Percentiles rank a stretch among this genome's conserved stretches.
phyloP scores from a whole-genome alignment of 2,329 filamentous ascomycete genomes.

The Pseudocercospora crystallina region DNA sequence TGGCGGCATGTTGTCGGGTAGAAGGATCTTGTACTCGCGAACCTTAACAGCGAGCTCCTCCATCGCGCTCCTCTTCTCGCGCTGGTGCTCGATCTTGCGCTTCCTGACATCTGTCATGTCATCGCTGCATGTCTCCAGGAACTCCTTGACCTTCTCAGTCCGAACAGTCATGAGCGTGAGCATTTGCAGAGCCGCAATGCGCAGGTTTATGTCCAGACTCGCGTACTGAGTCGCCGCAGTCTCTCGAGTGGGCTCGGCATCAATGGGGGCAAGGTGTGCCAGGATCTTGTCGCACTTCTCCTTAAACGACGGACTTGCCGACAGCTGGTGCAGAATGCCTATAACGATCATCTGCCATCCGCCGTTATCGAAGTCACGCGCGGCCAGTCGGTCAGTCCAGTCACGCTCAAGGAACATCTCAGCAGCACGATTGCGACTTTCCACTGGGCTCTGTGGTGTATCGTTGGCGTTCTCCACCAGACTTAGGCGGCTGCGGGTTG shows the following conservation, averaged over 20 bases:
- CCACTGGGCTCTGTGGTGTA: conserved; percentile 34
- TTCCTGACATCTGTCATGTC: conserved; percentile 95
- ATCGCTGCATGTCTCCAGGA: conserved; percentile 88
- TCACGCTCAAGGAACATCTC: conserved; percentile 73
- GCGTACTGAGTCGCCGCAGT: conserved; percentile 72
- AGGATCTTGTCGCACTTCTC: conserved; percentile 77
- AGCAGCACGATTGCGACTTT: conserved; percentile 62
- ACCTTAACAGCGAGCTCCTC: conserved; percentile 56
- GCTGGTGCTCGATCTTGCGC: conserved; percentile 90
- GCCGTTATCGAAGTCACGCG: conserved; percentile 81
- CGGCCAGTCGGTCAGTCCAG: conserved; percentile 82
- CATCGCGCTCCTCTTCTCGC: conserved; percentile 60
- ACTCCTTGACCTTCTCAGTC: conserved; percentile 81
- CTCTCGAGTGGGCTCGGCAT: conserved; percentile 71
- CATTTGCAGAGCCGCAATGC: conserved; percentile 77
- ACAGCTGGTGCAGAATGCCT: conserved; percentile 81
- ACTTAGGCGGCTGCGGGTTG: conserved; percentile 76
- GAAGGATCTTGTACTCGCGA: conserved; percentile 57
- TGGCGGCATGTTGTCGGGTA: conserved; percentile 70
- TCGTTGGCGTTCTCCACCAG: conserved; percentile 71
- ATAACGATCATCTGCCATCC: conserved; percentile 91
- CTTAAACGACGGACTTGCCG: conserved; percentile 69
- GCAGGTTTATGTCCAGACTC: conserved; percentile 76
- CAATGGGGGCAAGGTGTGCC: conserved; percentile 74
- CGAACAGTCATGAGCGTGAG: conserved; percentile 82